Evolutionary conservation across 352 stramenopile genomes (phyloP).

Genomic region (Phytophthora meadii): DNA sequence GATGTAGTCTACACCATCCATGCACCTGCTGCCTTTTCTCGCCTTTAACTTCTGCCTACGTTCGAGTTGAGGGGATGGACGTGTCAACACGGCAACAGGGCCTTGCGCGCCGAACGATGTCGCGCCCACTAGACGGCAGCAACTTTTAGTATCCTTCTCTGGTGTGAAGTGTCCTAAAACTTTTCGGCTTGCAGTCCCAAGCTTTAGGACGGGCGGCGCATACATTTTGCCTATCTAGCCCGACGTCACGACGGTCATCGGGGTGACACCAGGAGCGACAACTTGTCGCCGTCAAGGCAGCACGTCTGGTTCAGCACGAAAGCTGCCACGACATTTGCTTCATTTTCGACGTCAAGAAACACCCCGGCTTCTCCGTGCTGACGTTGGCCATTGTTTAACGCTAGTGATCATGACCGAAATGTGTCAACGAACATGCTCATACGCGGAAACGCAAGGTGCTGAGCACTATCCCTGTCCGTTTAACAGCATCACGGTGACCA

Average conservation of each 20-base stretch:
- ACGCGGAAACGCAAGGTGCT: slow-evolving; percentile 25
- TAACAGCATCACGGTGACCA: slow-evolving; percentile 4
- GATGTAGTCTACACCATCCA: neutral
- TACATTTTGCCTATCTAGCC: neutral
- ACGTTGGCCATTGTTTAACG: slow-evolving; percentile 13
- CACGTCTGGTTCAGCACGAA: neutral
- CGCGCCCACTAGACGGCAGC: neutral
- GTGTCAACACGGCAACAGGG: slow-evolving; percentile 8
- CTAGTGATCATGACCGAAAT: slow-evolving; percentile 25
- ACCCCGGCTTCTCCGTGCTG: neutral
- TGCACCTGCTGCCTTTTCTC: neutral
- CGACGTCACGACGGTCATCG: neutral
- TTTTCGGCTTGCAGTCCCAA: neutral
- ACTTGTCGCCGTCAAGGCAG: neutral
- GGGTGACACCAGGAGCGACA: neutral
- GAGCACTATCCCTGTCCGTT: slow-evolving; percentile 4
- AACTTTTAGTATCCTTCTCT: slow-evolving; percentile 5
- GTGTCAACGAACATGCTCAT: slow-evolving; percentile 24
- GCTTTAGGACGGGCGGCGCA: neutral
- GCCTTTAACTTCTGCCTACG: slow-evolving; percentile 8
- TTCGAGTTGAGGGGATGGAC: slow-evolving; percentile 19
- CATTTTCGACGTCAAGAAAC: neutral
- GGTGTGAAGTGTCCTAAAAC: neutral
- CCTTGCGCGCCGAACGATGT: slow-evolving; percentile 26
- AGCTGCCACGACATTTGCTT: neutral